A percentile compares a stretch with the other conserved stretches of the same genome.
Conservation (phyloP, 2,329 filamentous ascomycete species). For the Trichoderma sp. region DNA sequence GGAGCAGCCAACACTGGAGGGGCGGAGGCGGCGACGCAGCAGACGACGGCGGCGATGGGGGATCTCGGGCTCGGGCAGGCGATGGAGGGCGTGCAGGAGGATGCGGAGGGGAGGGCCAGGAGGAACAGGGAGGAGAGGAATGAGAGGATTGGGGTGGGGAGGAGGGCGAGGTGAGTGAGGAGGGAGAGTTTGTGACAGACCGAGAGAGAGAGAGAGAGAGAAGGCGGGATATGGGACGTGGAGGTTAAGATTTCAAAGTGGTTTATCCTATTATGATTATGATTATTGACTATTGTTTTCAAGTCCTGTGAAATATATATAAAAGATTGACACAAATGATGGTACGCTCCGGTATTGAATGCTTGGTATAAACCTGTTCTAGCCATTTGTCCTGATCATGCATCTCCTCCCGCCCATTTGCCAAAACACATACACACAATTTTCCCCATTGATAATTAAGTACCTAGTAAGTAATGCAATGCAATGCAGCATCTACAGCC, state of each 20-base stretch:
- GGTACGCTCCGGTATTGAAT: neutral
- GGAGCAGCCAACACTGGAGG: neutral
- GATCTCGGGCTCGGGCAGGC: constrained; percentile 21
- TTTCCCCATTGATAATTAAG: neutral
- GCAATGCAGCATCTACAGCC: neutral
- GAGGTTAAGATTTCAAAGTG: too few species aligned
- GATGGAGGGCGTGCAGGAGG: constrained; percentile 34
- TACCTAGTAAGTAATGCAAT: neutral
- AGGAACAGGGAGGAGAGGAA: constrained; percentile 35
- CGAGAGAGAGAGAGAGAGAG: neutral
- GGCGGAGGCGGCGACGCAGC: constrained; percentile 27
- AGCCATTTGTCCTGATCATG: neutral
- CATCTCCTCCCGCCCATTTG: neutral
- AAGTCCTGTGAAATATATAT: neutral
- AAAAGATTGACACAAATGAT: neutral
- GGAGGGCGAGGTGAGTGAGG: constrained; percentile 22
- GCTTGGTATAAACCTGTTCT: constrained; percentile 14
- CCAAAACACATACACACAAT: neutral
- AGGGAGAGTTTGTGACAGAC: neutral
- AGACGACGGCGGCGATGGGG: constrained; percentile 21
- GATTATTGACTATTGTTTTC: neutral
- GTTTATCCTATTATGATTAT: neutral
- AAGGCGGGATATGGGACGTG: neutral
- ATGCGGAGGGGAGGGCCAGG: constrained; percentile 27
- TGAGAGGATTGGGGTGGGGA: constrained; percentile 39